Evolutionary conservation across 768 basidiomycete genomes (phyloP), one percentile per base, ranked within the genome.

Genomic region (Agaricus sinodeliciosus): DNA sequence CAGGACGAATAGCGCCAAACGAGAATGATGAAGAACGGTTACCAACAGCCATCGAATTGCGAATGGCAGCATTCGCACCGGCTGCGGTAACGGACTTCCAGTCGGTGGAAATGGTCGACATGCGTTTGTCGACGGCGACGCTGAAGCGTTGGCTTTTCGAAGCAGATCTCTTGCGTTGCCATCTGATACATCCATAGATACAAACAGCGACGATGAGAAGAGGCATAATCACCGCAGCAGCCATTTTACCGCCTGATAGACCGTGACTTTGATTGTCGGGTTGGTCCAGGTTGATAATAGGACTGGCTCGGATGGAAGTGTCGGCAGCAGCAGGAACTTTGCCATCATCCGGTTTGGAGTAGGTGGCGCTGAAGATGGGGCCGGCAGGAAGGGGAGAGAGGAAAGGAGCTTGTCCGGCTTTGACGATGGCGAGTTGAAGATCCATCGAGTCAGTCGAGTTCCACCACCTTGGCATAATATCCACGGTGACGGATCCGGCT

Each of bases 101-200:
- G 61, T 90, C 85, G 16, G 76, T 69, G 5, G 82, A 84, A 58
- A 90, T 87, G 45, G 84, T 87, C 2, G 82, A 85, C 89, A 92
- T 90, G 65, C 89, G 85, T 65, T 81, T 82, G 70, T 92, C 89
- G 65, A 92, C 66, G 9, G 72, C 77, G 63, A 82, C 75, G 37
- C 76, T 81, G 74, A 80, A 92, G 18, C 73, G 73, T 64, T 70
- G 75, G 61, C 78, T 73, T 63, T 85, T 75, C 26, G 77, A 72
- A 51, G 68, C 69, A 46, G 73, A 72, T 56, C 67, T 76, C 27
- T 66, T 60, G 54, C 89, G 80, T 47, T 66, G 77, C 53, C 70
- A 67, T 62, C 67, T 78, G 70, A 91, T 63, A 66, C 80, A 88
- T 0, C 69, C 60, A 9, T 64, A 71, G 34, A 73, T 55, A 39